Base-by-base conservation (phyloP, 768 basidiomycete genomes). In the Cantharellus cinnabarinus region DNA sequence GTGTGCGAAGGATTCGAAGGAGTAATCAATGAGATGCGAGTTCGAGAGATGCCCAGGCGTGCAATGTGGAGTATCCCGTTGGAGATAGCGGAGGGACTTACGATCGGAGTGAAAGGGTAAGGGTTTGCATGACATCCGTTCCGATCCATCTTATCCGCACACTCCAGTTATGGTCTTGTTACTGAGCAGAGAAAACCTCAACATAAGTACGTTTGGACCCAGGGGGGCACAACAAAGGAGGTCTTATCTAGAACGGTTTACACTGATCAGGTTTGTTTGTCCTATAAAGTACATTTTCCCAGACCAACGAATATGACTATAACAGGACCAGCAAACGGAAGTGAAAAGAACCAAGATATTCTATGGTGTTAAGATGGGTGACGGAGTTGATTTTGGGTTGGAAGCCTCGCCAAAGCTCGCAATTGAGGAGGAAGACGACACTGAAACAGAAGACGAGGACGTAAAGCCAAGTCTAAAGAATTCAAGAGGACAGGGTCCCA, bases 161-260 rank as follows among this genome's bases (percentile, higher is more conserved):
- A 34, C 4, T 59, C 14, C 63, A 95, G 90, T 53, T 99, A 94
- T 68, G 83, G 87, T 4, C 70, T 94, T 50, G 77, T 98, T 14
- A 87, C 87, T 1, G 83, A 91, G 66, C 89, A 93, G 70, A 85
- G 78, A 68, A 93, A 84, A 69, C 85, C 87, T 0, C 58, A 74
- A 3, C 85, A 89, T 68, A 84, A 79, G 66, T 87, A 89, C 66
- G 91, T 95, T 61, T 77, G 80, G 41, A 88, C 87, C 65, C 75
- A 79, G 60, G 89, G 80, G 53, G 82, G 82, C 66, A 74, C 75
- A 61, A 83, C 81, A 82, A 85, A 84, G 64, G 82, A 86, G 57
- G 89, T 83, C 0, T 72, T 75, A 50, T 75, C 75, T 56, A 79
- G 79, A 66, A 86, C 88, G 3, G 72, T 74, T 4, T 89, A 85